Percentiles rank a stretch among this genome's conserved stretches.
Conservation (phyloP, 75 land plant genomes). For the Picea glauca region DNA sequence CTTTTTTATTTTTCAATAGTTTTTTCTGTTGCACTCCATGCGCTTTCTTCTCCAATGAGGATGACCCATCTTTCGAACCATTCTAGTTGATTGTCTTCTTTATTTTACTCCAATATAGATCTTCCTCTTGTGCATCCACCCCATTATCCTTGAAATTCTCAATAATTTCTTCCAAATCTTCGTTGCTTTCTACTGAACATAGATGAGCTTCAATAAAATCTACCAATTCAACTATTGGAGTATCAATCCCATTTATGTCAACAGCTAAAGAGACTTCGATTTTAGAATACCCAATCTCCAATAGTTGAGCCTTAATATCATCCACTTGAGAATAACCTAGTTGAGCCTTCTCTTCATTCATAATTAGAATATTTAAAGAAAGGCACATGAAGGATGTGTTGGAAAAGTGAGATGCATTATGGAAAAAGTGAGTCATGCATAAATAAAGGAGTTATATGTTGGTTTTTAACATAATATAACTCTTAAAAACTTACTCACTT, state of each 20-base stretch:
- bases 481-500: too few relatives aligned
- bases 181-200: not conserved
- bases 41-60: not conserved
- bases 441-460: too few relatives aligned
- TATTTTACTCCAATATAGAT: not conserved
- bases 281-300: too few relatives aligned
- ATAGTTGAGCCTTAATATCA: too few relatives aligned
- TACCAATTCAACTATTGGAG: conserved; percentile 7
- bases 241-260: not conserved
- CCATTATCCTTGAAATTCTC: not conserved
- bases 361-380: too few relatives aligned
- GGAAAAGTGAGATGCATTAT: too few relatives aligned
- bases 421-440: too few relatives aligned
- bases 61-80: not conserved
- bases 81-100: not conserved
- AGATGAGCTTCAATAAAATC: conserved; percentile 8
- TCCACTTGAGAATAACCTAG: too few relatives aligned
- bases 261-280: too few relatives aligned
- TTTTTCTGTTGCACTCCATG: not conserved
- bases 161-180: not conserved
- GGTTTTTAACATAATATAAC: too few relatives aligned
- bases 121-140: not conserved
- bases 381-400: too few relatives aligned
- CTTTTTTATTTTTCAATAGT: not conserved
- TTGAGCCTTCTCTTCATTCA: too few relatives aligned